phyloP scores from a whole-genome alignment of 2,329 filamentous ascomycete species.

The Paecilomyces formosus region DNA sequence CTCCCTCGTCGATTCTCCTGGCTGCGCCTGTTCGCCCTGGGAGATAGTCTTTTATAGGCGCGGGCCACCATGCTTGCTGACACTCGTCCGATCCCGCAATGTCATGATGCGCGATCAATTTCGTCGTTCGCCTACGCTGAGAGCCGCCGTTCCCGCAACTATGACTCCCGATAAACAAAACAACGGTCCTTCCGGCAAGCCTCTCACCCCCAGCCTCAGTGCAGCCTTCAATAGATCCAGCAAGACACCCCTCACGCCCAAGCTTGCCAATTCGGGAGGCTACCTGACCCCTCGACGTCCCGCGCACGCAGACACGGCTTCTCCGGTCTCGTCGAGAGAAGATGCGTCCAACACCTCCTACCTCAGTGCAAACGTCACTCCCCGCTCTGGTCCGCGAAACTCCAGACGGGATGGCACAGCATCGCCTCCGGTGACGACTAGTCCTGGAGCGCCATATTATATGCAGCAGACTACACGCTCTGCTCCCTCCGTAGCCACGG shows the following conservation, averaged over 20 bases:
- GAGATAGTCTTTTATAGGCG: constrained; percentile 9
- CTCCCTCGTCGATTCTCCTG: background rate
- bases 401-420: constrained; percentile 62
- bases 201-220: constrained; percentile 62
- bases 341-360: constrained; percentile 50
- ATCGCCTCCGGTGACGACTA: constrained; percentile 57
- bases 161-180: constrained; percentile 48
- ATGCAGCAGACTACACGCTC: constrained; percentile 23
- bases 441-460: constrained; percentile 15
- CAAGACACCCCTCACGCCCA: constrained; percentile 53
- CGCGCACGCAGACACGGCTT: constrained; percentile 23
- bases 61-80: constrained; percentile 29
- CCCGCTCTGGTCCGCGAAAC: constrained; percentile 67
- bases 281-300: constrained; percentile 26
- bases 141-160: constrained; percentile 25
- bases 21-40: constrained; percentile 1
- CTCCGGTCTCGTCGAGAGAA: constrained; percentile 25
- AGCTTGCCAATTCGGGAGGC: constrained; percentile 42
- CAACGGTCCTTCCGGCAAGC: constrained; percentile 44
- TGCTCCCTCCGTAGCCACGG: constrained; percentile 15
- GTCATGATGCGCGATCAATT: constrained; percentile 39
- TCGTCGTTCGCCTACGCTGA: constrained; percentile 20
- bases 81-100: constrained; percentile 28
- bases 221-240: constrained; percentile 51
- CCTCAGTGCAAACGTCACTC: constrained; percentile 64